Evolutionary conservation across 1,284 basidiomycete species (phyloP), one percentile per base, ranked within the genome.

Genomic region (Tilletia horrida): DNA sequence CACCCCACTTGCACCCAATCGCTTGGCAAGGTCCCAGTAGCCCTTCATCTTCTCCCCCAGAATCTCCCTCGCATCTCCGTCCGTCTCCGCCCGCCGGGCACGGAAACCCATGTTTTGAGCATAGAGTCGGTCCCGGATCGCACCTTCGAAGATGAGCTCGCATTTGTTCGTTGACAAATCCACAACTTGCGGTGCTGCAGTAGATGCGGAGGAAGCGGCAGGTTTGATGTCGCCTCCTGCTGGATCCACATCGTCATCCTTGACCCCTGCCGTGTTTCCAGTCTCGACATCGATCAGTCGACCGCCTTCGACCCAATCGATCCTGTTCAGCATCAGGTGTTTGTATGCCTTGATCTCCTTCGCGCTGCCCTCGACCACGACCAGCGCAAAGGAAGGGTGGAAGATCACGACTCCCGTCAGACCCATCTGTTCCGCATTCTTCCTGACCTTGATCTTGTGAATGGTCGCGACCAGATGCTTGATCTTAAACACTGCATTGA

Each of bases 11-110:
- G 55, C 18, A 81, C 78, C 65, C 65, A 81, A 80, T 83, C 82
- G 89, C 87, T 93, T 96, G 42, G 93, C 89, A 81, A 92, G 87
- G 82, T 97, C 95, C 94, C 94, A 97, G 80, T 93, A 91, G 0
- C 91, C 90, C 48, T 89, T 88, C 82, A 92, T 83, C 84, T 89
- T 91, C 68, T 87, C 85, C 0, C 93, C 93, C 44, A 97, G 84
- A 63, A 88, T 85, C 76, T 96, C 92, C 83, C 91, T 91, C 7
- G 92, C 95, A 59, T 88, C 85, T 25, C 85, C 83, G 82, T 98
- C 95, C 68, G 59, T 63, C 27, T 71, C 69, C 21, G 47, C 44
- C 29, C 89, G 90, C 83, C 96, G 94, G 63, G 85, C 86, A 76
- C 84, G 88, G 82, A 94, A 97, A 44, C 87, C 85, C 23, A 66